These are phyloP conservation scores for Nelumbo lutea DNA, from an alignment of 164 flowering plant species.

Conservation along the genomic window DNA sequence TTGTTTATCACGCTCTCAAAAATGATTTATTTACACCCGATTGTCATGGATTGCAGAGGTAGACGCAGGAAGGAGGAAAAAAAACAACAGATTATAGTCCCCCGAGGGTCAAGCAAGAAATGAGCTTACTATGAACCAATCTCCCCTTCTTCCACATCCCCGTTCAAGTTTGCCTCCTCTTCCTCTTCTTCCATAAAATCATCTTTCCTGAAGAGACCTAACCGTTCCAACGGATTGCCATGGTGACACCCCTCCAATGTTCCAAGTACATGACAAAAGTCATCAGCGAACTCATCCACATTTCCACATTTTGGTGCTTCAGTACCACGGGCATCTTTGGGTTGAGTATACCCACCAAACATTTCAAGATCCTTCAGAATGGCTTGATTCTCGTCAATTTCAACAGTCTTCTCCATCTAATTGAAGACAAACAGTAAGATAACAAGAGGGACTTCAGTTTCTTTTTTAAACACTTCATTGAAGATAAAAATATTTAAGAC, in stretches of 20 bases:
- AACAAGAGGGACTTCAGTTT: background rate
- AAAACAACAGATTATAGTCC: background rate
- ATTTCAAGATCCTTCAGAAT: constrained; percentile 49
- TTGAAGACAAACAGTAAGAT: background rate
- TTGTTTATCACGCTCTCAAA: background rate
- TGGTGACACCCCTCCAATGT: background rate
- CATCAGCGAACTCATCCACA: background rate
- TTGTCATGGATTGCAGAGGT: background rate
- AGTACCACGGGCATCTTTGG: constrained; percentile 14
- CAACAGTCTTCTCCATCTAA: constrained; percentile 70
- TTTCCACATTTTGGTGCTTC: background rate
- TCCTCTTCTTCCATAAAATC: constrained; percentile 36
- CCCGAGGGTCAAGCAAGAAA: background rate
- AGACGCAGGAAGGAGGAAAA: background rate
- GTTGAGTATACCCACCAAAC: constrained; percentile 20
- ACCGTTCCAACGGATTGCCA: constrained; percentile 22
- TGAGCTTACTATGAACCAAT: constrained; percentile 15
- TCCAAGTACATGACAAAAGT: too few relatives aligned
- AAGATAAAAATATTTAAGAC: background rate
- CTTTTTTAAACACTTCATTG: background rate
- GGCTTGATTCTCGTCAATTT: constrained; percentile 38
- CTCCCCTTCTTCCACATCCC: constrained; percentile 56
- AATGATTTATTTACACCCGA: background rate
- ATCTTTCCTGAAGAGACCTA: constrained; percentile 34
- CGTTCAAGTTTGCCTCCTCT: constrained; percentile 19